phyloP scores from a whole-genome alignment of 176 grass and related monocot species.

The Puccinellia tenuiflora region DNA sequence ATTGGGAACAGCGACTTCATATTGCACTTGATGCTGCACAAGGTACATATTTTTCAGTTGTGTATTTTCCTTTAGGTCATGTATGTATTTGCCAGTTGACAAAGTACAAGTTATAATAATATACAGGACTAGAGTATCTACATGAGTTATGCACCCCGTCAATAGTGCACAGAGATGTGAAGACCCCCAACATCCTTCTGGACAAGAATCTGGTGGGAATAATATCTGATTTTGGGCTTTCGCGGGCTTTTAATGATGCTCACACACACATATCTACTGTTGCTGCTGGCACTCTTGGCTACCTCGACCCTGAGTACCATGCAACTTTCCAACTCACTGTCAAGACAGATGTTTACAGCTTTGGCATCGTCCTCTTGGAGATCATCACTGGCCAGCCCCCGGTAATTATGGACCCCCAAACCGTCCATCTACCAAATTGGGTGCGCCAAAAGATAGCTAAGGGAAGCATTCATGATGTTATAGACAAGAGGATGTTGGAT shows the following conservation, averaged over 20 bases:
- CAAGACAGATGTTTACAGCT: conserved; percentile 19
- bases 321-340: conserved; percentile 11
- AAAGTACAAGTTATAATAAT: neutral
- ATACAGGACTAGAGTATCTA: conserved; percentile 33
- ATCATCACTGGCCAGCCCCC: neutral
- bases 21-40: conserved; percentile 47
- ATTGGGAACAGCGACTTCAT: conserved; percentile 34
- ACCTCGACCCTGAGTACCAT: conserved; percentile 20
- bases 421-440: neutral
- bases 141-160: conserved; percentile 21
- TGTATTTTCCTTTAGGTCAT: neutral
- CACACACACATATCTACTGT: conserved; percentile 26
- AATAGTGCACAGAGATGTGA: conserved; percentile 38
- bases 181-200: conserved; percentile 34
- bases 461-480: neutral
- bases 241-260: neutral
- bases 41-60: conserved; percentile 15
- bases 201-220: conserved; percentile 23
- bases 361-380: conserved; percentile 2
- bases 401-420: neutral
- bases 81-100: neutral
- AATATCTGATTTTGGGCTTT: conserved; percentile 37
- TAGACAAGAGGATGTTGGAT: neutral
- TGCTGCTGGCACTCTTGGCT: conserved; percentile 24
- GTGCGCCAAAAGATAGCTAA: conserved; percentile 1